Evolutionary conservation across 192 early-diverging fungal species (phyloP).

Genomic region (Backusella mclennaniae): DNA sequence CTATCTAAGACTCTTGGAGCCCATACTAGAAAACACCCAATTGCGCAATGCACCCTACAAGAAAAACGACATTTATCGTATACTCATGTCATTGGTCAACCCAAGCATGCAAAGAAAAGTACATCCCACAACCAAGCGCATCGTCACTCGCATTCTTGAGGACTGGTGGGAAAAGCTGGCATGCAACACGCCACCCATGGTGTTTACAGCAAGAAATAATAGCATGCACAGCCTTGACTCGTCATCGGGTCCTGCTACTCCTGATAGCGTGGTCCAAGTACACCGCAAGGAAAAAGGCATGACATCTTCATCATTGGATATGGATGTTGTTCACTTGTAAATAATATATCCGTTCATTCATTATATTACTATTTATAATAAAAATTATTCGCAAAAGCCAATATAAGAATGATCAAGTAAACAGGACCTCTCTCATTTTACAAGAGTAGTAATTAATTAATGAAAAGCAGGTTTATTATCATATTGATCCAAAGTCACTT

Average conservation of each 20-base stretch:
- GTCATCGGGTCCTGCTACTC: background rate
- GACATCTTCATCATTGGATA: background rate
- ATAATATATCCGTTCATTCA: background rate
- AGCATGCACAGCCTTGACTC: background rate
- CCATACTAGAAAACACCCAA: constrained; percentile 65
- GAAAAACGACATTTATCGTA: constrained; percentile 43
- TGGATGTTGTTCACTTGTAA: background rate
- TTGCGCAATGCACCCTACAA: constrained; percentile 45
- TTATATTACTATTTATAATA: too few species aligned
- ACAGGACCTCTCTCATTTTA: too few species aligned
- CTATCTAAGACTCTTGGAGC: constrained; percentile 64
- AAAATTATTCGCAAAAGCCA: too few species aligned
- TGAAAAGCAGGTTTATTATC: too few species aligned
- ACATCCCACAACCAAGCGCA: constrained; percentile 41
- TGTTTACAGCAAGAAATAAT: background rate
- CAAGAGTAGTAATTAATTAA: too few species aligned
- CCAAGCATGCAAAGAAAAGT: constrained; percentile 36
- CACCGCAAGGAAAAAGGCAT: background rate
- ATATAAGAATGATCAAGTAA: too few species aligned
- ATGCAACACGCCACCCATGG: background rate
- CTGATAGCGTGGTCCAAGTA: background rate
- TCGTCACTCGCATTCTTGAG: constrained; percentile 44
- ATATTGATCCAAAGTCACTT: too few species aligned
- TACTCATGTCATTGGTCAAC: constrained; percentile 42
- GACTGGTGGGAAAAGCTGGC: constrained; percentile 47